Base-by-base conservation (phyloP, 2,329 filamentous ascomycete species). In the Corniculantispora saksenae region DNA sequence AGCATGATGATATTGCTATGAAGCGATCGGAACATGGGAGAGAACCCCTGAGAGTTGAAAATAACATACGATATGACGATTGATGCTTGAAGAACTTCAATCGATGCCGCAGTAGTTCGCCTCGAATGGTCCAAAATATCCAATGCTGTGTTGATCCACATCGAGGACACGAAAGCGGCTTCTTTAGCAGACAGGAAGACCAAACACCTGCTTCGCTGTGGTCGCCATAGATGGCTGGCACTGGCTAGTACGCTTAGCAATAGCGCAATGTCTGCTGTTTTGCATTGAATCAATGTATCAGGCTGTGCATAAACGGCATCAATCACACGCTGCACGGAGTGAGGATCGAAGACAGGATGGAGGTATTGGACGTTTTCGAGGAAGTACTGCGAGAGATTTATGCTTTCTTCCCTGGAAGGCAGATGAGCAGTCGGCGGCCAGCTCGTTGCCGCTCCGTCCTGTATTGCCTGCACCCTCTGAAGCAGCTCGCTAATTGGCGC, bases 191-290 rank as follows among this genome's bases (percentile, higher is more conserved):
- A 58, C 9, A 47, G 45, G 19, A 58, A 58, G 8, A 58, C 15
- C 56, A 47, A 47, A 25, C 40, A 58, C 32, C 47, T 58, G 25
- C 40, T 58, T 47, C 40, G 47, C 17, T 48, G 56, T 15, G 56
- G 56, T 32, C 40, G 47, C 56, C 56, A 58, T 9, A 58, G 23
- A 47, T 58, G 56, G 17, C 56, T 58, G 38, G 56, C 56, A 58
- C 56, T 58, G 3, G 56, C 56, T 47, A 58, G 40, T 32, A 58
- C 32, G 38, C 56, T 58, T 15, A 58, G 40, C 3, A 58, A 40
- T 10, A 58, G 40, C 10, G 56, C 40, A n/a, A 58, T 29, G 15
- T 58, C 40, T 45, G 38, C 56, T 23, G 47, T 23, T 9, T 47
- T 58, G 38, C 23, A 43, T 27, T 58, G 56, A 47, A 13, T 3